Percentiles rank a stretch among this genome's conserved stretches.
Evolutionary conservation across 2,329 filamentous ascomycete species (phyloP).

Genomic region (Monosporascus cannonballus): DNA sequence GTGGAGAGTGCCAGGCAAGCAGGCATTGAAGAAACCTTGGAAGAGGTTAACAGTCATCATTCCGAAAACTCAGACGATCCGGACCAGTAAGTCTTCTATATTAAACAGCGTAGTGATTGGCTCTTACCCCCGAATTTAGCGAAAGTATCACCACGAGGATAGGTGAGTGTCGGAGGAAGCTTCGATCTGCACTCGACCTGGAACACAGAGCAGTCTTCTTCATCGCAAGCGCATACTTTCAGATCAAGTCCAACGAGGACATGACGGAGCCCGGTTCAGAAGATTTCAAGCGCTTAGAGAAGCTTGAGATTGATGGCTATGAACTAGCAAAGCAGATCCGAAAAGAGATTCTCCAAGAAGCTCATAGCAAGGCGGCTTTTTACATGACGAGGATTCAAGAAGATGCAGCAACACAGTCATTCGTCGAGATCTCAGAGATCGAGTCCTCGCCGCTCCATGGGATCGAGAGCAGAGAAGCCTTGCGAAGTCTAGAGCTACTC

Average conservation of each 20-base stretch:
- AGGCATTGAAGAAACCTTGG: slow-evolving; percentile 7
- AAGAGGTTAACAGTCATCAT: slow-evolving; percentile 15
- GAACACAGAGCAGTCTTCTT: slow-evolving; percentile 82
- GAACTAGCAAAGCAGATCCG: slow-evolving; percentile 72
- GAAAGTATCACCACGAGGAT: slow-evolving; percentile 35
- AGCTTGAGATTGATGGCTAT: slow-evolving; percentile 66
- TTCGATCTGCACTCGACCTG: slow-evolving; percentile 70
- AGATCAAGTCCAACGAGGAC: slow-evolving; percentile 67
- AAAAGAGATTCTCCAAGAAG: slow-evolving; percentile 65
- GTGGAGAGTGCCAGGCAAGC: slow-evolving; percentile 30
- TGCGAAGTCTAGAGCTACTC: slow-evolving; percentile 61
- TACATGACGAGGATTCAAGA: slow-evolving; percentile 58
- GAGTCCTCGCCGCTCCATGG: slow-evolving; percentile 49
- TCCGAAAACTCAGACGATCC: slow-evolving; percentile 21
- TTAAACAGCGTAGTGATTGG: slow-evolving; percentile 22
- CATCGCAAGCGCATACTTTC: slow-evolving; percentile 74
- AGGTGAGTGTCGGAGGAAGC: slow-evolving; percentile 53
- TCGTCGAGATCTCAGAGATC: slow-evolving; percentile 60
- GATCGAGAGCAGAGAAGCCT: slow-evolving; percentile 63
- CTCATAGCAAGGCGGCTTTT: slow-evolving; percentile 49
- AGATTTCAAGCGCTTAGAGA: slow-evolving; percentile 60
- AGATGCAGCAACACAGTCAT: slow-evolving; percentile 45
- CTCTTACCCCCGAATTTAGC: neutral
- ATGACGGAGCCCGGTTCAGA: slow-evolving; percentile 61
- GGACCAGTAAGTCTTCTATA: slow-evolving; percentile 16